Conservation (phyloP, 768 basidiomycete species). For the Termitomyces bulborhizus region DNA sequence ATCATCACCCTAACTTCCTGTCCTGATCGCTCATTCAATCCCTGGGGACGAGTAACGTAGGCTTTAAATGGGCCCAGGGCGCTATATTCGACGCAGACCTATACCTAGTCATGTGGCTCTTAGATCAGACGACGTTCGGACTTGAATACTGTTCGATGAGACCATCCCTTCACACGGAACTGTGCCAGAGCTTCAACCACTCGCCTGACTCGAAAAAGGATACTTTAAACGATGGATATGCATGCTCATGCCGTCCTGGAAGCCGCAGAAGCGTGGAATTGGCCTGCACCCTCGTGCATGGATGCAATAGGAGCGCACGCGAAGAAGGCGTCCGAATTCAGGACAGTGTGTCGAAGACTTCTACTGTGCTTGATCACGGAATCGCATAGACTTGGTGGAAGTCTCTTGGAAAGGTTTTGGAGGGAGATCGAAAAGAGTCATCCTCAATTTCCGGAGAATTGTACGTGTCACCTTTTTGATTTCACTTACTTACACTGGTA, state of each 20-base stretch:
- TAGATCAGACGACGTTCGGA: neutral
- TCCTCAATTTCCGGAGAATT: slow-evolving; percentile 15
- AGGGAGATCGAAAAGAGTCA: slow-evolving; percentile 13
- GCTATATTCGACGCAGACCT: neutral
- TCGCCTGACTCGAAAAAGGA: neutral
- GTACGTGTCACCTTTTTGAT: slow-evolving; percentile 3
- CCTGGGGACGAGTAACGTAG: neutral
- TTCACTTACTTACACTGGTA: neutral
- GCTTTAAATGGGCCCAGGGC: neutral
- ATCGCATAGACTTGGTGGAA: slow-evolving; percentile 14
- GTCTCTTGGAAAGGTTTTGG: slow-evolving; percentile 14
- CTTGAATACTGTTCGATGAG: neutral
- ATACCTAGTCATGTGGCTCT: neutral
- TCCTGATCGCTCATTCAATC: neutral
- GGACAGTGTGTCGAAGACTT: slow-evolving; percentile 10
- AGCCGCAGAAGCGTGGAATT: slow-evolving; percentile 14
- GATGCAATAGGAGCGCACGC: neutral
- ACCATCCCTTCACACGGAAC: neutral
- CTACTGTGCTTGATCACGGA: slow-evolving; percentile 14
- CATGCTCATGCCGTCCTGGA: slow-evolving; percentile 15
- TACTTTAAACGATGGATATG: slow-evolving; percentile 6
- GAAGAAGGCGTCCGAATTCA: slow-evolving; percentile 7
- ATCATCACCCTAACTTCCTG: neutral
- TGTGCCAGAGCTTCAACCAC: neutral
- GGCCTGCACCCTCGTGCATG: slow-evolving; percentile 13